Percentiles rank a stretch among this genome's conserved stretches.
phyloP scores from a whole-genome alignment of 345 rosid genomes.

The Aurinia saxatilis region DNA sequence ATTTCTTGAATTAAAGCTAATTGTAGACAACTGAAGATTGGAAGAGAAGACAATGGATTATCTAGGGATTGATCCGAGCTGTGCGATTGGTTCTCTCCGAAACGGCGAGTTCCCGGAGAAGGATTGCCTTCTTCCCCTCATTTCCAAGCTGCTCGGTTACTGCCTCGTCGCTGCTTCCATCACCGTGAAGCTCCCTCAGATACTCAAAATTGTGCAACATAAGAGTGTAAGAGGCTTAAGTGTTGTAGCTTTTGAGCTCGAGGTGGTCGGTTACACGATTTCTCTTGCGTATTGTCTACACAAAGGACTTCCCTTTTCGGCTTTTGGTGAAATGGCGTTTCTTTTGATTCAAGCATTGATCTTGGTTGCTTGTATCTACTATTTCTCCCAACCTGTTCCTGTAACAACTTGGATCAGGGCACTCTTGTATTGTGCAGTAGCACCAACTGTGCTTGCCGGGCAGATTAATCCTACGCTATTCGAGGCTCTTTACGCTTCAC shows the following conservation, averaged over 20 bases:
- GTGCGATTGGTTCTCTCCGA: slow-evolving; percentile 61
- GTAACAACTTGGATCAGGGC: slow-evolving; percentile 47
- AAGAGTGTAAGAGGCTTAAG: slow-evolving; percentile 81
- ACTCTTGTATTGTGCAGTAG: slow-evolving; percentile 70
- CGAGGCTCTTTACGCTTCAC: slow-evolving; percentile 91
- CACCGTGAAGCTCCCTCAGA: slow-evolving; percentile 97
- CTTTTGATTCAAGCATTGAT: slow-evolving; percentile 81
- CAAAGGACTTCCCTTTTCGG: slow-evolving; percentile 92
- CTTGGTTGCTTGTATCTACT: slow-evolving; percentile 62
- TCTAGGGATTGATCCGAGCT: slow-evolving; percentile 68
- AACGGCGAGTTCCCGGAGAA: slow-evolving; percentile 55
- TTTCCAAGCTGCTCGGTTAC: slow-evolving; percentile 95
- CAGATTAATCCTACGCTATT: slow-evolving; percentile 75
- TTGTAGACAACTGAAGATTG: no score
- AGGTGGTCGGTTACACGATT: slow-evolving; percentile 82
- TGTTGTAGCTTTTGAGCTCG: slow-evolving; percentile 78
- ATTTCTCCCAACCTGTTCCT: slow-evolving; percentile 54
- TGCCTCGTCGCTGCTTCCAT: slow-evolving; percentile 86
- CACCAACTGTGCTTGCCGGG: slow-evolving; percentile 80
- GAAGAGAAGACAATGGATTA: slow-evolving; percentile 35
- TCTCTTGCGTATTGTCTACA: slow-evolving; percentile 87
- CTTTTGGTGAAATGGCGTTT: slow-evolving; percentile 83
- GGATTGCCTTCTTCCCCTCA: slow-evolving; percentile 80
- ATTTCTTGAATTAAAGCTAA: no score
- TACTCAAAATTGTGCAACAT: slow-evolving; percentile 74